These are phyloP conservation scores for Xylaria palmicola DNA, from an alignment of 495 filamentous ascomycete species.

Conservation along the genomic window DNA sequence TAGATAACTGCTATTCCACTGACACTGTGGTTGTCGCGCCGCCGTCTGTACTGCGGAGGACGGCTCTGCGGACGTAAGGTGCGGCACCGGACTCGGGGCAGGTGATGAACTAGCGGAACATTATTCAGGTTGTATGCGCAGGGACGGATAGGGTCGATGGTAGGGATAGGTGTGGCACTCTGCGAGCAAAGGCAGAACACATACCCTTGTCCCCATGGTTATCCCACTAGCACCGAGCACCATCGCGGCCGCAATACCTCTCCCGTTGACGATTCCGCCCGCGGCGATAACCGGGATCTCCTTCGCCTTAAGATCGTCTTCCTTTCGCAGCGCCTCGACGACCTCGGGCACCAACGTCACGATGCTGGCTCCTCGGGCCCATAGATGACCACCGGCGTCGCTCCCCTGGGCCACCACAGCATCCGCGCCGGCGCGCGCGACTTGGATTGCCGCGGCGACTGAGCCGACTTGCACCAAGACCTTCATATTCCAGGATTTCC, in stretches of 20 bases:
- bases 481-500: constrained; percentile 34
- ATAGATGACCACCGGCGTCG: constrained; percentile 69
- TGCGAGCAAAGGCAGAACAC: too few species aligned
- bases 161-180: not conserved
- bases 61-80: not conserved
- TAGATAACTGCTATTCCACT: not conserved
- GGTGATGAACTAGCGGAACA: not conserved
- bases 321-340: not conserved
- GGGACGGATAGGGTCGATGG: too few species aligned
- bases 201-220: constrained; percentile 4
- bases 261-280: constrained; percentile 1
- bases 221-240: not conserved
- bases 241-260: not conserved
- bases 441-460: constrained; percentile 47
- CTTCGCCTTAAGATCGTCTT: not conserved
- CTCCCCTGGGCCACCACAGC: constrained; percentile 65
- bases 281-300: not conserved
- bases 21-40: not conserved
- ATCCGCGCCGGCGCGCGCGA: constrained; percentile 47
- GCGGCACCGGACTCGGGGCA: not conserved
- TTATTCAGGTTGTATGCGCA: not conserved
- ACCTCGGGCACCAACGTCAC: constrained; percentile 25
- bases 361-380: constrained; percentile 44
- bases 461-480: constrained; percentile 66
- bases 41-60: not conserved